Percentiles rank a stretch among this genome's conserved stretches.
Conservation (phyloP, 192 early-diverging fungal genomes). For the Dimargaris verticillata region DNA sequence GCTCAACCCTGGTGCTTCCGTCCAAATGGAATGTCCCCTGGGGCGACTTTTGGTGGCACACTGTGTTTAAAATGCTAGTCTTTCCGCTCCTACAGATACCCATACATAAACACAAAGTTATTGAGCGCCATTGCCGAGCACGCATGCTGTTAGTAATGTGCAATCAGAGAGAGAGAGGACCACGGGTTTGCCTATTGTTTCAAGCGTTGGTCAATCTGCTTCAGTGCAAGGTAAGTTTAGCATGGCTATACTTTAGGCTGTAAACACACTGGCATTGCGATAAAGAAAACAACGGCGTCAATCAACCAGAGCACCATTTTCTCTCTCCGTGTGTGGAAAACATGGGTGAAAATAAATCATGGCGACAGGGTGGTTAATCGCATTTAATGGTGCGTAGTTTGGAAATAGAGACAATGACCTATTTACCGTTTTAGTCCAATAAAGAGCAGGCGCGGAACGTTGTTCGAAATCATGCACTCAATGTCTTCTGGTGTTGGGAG, state of each 20-base stretch:
- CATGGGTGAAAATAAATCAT: too few relatives aligned
- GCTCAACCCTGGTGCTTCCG: neutral
- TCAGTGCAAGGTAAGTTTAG: neutral
- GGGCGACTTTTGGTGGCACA: neutral
- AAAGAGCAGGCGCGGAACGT: neutral
- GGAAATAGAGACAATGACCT: too few relatives aligned
- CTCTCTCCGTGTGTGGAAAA: too few relatives aligned
- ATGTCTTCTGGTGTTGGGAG: slow-evolving; percentile 6
- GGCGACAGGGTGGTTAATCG: too few relatives aligned
- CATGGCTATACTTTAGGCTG: neutral
- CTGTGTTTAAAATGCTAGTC: slow-evolving; percentile 6
- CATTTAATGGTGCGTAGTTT: too few relatives aligned
- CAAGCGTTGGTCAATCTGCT: neutral
- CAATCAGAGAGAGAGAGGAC: neutral
- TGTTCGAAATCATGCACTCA: slow-evolving; percentile 1
- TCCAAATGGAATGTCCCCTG: neutral
- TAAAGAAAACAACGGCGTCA: neutral
- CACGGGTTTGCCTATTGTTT: neutral
- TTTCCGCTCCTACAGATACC: slow-evolving; percentile 1
- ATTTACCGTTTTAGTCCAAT: slow-evolving; percentile 2
- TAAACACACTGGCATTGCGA: neutral
- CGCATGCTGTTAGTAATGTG: neutral
- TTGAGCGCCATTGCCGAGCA: neutral
- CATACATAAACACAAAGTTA: too few relatives aligned
- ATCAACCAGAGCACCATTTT: too few relatives aligned